These are phyloP conservation scores for Heterobasidion parviporum DNA, from an alignment of 1,284 basidiomycete genomes.

Conservation along the genomic window DNA sequence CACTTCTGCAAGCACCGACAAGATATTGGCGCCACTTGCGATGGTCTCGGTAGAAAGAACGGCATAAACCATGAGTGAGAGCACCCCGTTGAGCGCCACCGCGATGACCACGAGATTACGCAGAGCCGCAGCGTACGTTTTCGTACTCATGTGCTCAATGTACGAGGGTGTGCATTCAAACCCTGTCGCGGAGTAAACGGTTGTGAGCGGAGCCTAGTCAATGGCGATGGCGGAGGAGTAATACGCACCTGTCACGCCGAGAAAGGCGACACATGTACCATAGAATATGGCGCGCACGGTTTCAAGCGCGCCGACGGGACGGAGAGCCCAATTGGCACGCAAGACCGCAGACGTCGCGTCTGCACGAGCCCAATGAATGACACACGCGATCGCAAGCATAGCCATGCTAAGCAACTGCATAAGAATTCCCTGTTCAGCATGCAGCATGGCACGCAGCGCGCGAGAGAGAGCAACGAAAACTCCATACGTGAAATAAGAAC, in stretches of 20 bases:
- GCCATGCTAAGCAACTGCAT: conserved; percentile 42
- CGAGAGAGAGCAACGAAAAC: not conserved
- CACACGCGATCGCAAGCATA: conserved; percentile 37
- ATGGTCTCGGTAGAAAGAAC: conserved; percentile 46
- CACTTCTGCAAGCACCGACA: conserved; percentile 49
- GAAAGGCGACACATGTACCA: conserved; percentile 59
- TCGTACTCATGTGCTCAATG: conserved; percentile 46
- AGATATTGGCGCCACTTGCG: conserved; percentile 39
- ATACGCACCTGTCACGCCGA: conserved; percentile 55
- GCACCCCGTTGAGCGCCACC: conserved; percentile 41
- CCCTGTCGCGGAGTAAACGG: conserved; percentile 2
- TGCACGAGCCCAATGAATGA: conserved; percentile 40
- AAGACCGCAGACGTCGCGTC: conserved; percentile 31
- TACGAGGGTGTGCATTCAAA: conserved; percentile 54
- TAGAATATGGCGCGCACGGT: conserved; percentile 44
- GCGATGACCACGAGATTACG: conserved; percentile 57
- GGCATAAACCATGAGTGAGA: conserved; percentile 53
- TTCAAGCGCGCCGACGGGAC: conserved; percentile 20
- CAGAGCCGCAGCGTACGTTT: conserved; percentile 47
- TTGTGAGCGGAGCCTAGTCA: not conserved
- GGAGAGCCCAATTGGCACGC: conserved; percentile 44
- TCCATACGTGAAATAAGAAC: conserved; percentile 48
- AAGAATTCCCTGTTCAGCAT: not conserved
- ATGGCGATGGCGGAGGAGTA: conserved; percentile 1
- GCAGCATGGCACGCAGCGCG: conserved; percentile 5